A percentile compares a stretch with the other conserved stretches of the same genome.
Conservation (phyloP, 257 asterid species). For the Scutellaria barbata region DNA sequence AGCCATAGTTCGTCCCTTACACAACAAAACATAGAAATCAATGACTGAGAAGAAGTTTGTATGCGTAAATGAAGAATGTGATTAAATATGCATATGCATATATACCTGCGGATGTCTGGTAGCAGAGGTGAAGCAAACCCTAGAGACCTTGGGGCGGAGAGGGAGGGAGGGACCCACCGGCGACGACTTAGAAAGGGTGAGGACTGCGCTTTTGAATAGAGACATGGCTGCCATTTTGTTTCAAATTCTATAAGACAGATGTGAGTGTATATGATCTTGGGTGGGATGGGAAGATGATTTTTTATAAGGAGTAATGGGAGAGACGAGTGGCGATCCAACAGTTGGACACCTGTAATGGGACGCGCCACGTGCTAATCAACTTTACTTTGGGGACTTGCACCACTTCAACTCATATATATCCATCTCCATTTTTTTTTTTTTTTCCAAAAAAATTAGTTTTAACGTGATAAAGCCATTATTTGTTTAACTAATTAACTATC, state of each 20-base stretch:
- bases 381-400: background rate
- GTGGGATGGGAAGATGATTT: background rate
- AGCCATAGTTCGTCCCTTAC: conserved; percentile 49
- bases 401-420: background rate
- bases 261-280: background rate
- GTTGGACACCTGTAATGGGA: conserved; percentile 40
- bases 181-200: conserved; percentile 54
- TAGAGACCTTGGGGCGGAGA: conserved; percentile 45
- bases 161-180: conserved; percentile 39
- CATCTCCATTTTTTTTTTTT: background rate
- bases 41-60: too few species aligned
- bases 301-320: conserved; percentile 34
- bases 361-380: conserved; percentile 41
- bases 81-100: background rate
- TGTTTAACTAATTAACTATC: too few species aligned
- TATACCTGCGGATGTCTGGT: conserved; percentile 55
- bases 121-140: conserved; percentile 72
- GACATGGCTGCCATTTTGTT: conserved; percentile 59
- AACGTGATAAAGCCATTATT: too few species aligned
- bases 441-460: too few species aligned
- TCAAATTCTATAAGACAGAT: background rate
- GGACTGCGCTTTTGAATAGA: conserved; percentile 43
- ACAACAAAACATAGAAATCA: background rate
- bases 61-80: background rate
- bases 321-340: conserved; percentile 31